Base-by-base conservation (phyloP, 2,329 filamentous ascomycete species). In the Sarocladium oryzae region DNA sequence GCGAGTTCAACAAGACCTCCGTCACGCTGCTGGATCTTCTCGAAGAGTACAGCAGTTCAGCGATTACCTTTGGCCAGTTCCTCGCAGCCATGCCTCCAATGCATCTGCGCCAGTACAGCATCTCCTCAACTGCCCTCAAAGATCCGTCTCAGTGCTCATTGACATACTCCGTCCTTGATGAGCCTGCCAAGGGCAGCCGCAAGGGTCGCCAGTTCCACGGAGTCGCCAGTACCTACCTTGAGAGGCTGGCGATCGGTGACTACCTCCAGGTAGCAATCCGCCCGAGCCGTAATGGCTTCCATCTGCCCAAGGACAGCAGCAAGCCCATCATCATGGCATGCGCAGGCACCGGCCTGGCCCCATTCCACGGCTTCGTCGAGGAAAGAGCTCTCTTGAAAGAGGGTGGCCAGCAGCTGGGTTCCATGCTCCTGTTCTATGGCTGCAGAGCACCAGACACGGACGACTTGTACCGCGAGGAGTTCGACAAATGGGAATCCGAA, bases 71-170 rank as follows among this genome's bases (percentile, higher is more conserved):
- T 21, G 76, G 76, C 3, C 69, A 79, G 16, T 92, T 86, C 69
- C 73, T 93, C 7, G 74, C 76, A 30, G 84, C 89, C 74, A 76
- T 90, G 1, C 85, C 86, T 2, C 84, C 87, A 0, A 88, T 93
- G 82, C 82, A 86, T 24, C 76, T 88, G 35, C 78, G 86, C n/a
- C 84, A 88, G 64, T 90, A 90, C 58, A 88, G 83, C 28, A 89
- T 91, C 60, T 89, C 86, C 0, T 89, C 86, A 0, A 88, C 86
- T 0, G 85, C 86, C 0, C 72, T 88, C 0, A 72, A 70, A 55
- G 75, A 84, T 55, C 72, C 78, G 0, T 69, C 68, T 10, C 72
- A 73, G 52, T 77, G 78, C 49, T 83, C 84, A 0, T 74, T 91
- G 23, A 89, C 85, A 3, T 89, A 86, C 68, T 76, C 77, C 2